Conservation (phyloP, 768 basidiomycete species). For the Clathrus columnatus region DNA sequence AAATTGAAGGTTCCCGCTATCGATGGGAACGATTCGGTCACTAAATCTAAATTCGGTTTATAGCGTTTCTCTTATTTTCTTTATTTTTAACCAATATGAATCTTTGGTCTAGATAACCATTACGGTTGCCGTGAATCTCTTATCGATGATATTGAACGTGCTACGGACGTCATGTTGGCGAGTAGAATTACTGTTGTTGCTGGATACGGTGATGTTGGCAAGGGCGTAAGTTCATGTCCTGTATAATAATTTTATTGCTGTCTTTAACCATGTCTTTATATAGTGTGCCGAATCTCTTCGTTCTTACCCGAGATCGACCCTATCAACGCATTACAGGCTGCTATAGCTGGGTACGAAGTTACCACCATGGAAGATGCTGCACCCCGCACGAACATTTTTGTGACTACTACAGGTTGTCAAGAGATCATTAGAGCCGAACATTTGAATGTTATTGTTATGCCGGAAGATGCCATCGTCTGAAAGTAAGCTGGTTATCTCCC, state of each 20-base stretch:
- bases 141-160: slow-evolving; percentile 99
- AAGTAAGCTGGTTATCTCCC: too few species aligned
- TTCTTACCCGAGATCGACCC: slow-evolving; percentile 99
- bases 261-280: slow-evolving; percentile 8
- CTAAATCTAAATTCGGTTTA: slow-evolving; percentile 87
- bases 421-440: too few species aligned
- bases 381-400: slow-evolving; percentile 80
- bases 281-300: slow-evolving; percentile 95
- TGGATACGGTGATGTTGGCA: slow-evolving; percentile 98
- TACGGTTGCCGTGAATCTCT: slow-evolving; percentile 99
- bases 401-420: slow-evolving; percentile 99
- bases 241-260: not conserved
- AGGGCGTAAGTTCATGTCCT: slow-evolving; percentile 64
- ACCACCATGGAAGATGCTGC: slow-evolving; percentile 97
- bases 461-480: too few species aligned
- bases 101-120: slow-evolving; percentile 55
- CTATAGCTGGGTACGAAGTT: slow-evolving; percentile 99
- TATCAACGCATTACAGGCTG: slow-evolving; percentile 99
- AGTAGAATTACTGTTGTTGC: slow-evolving; percentile 99
- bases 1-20: slow-evolving; percentile 96
- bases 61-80: not conserved
- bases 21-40: slow-evolving; percentile 99
- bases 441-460: too few species aligned
- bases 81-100: not conserved
- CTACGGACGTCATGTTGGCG: slow-evolving; percentile 99